phyloP scores from a whole-genome alignment of 2,329 filamentous ascomycete genomes.

The Paecilomyces sp. region DNA sequence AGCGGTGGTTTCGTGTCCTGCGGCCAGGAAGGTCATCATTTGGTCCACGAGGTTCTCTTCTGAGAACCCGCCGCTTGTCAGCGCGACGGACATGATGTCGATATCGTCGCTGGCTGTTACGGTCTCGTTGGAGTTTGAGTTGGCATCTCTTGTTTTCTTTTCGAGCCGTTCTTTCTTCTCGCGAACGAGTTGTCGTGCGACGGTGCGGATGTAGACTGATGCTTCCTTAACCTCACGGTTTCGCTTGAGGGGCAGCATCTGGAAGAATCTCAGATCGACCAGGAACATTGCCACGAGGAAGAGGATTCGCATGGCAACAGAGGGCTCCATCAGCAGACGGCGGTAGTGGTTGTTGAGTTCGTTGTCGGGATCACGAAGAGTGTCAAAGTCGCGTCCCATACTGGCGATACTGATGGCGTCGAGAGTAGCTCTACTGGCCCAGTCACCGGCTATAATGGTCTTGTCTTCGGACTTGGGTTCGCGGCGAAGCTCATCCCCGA shows the following conservation, averaged over 20 bases:
- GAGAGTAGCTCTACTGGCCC: constrained; percentile 62
- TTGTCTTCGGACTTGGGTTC: constrained; percentile 26
- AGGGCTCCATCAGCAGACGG: constrained; percentile 15
- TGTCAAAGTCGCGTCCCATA: constrained; percentile 63
- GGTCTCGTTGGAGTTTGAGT: neutral
- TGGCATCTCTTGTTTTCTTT: constrained; percentile 13
- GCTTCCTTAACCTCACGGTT: constrained; percentile 59
- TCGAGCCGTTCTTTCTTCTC: constrained; percentile 57
- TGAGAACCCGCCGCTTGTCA: constrained; percentile 66
- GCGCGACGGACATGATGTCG: constrained; percentile 75
- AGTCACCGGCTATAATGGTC: constrained; percentile 52
- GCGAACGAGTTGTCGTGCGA: constrained; percentile 61
- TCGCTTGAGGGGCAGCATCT: constrained; percentile 58
- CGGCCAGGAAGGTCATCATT: constrained; percentile 82
- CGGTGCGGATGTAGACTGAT: constrained; percentile 52
- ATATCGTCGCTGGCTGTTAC: constrained; percentile 31
- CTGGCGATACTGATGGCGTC: constrained; percentile 71
- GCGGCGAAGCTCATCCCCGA: constrained; percentile 41
- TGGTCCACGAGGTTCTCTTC: constrained; percentile 81
- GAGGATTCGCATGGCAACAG: constrained; percentile 36
- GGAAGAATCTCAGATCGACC: constrained; percentile 56
- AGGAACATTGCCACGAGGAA: constrained; percentile 52
- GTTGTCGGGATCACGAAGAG: constrained; percentile 55
- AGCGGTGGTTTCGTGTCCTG: constrained; percentile 74
- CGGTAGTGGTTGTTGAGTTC: constrained; percentile 42